Percentiles rank a stretch among this genome's conserved stretches.
Evolutionary conservation across 768 basidiomycete genomes (phyloP).

Genomic region (Leucosporidium yakuticum): DNA sequence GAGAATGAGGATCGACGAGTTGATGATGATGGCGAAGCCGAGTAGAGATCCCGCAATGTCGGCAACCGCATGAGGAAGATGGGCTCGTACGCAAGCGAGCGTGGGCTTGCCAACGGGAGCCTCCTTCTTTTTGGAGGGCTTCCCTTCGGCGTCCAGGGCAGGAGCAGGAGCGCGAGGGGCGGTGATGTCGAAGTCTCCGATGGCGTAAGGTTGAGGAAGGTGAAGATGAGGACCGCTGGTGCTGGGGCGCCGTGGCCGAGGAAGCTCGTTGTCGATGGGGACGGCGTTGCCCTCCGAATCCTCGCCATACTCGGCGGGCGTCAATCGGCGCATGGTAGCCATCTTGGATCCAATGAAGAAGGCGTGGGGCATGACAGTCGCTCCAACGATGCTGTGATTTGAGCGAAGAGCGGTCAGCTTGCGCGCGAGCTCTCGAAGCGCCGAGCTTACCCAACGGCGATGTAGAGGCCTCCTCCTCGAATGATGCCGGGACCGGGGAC

Average conservation of each 20-base stretch:
- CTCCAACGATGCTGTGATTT: slow-evolving; percentile 43
- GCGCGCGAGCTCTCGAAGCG: too few species aligned
- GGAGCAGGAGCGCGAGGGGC: neutral
- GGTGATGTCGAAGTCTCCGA: slow-evolving; percentile 20
- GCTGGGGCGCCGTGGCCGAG: neutral
- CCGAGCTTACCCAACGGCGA: slow-evolving; percentile 36
- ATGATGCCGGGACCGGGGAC: slow-evolving; percentile 40
- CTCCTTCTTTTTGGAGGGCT: neutral
- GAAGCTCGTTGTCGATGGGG: slow-evolving; percentile 22
- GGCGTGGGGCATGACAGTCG: slow-evolving; percentile 89
- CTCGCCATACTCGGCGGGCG: slow-evolving; percentile 13
- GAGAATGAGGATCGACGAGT: slow-evolving; percentile 49
- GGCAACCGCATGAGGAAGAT: slow-evolving; percentile 55
- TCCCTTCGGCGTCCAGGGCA: neutral
- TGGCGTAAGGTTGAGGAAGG: slow-evolving; percentile 30
- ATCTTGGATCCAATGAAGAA: slow-evolving; percentile 83
- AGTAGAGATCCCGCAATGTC: slow-evolving; percentile 63
- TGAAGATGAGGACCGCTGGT: slow-evolving; percentile 13
- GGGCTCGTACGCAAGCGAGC: slow-evolving; percentile 50
- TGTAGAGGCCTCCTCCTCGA: slow-evolving; percentile 43
- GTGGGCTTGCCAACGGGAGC: slow-evolving; percentile 51
- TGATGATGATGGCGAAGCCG: slow-evolving; percentile 81
- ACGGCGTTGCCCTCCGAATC: slow-evolving; percentile 34
- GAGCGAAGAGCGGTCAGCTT: too few species aligned
- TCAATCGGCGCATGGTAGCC: slow-evolving; percentile 66